phyloP scores from a whole-genome alignment of 176 grass and related monocot genomes.

The Triticum aestivum region IWGSC_CS_RefSeq_v2.1 NC_057798.1:56306019-56306518 shows the following conservation, averaged over 20 bases:
- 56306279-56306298: neutral
- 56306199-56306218: constrained; percentile 83
- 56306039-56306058: neutral
- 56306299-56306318: neutral
- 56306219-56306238: constrained; percentile 98
- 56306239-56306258: constrained; percentile 76
- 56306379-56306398: neutral
- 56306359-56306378: neutral
- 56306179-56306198: constrained; percentile 76
- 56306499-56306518: neutral
- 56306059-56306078: neutral
- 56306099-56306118: constrained; percentile 17
- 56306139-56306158: constrained; percentile 86
- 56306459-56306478: neutral
- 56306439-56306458: neutral
- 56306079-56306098: neutral
- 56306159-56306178: constrained; percentile 91
- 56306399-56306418: neutral
- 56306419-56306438: neutral
- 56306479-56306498: neutral
- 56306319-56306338: neutral
- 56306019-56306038: neutral
- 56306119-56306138: constrained; percentile 83
- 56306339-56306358: neutral
- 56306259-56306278: constrained; percentile 11